Evolutionary conservation across 139 green algal species (phyloP), one percentile per base, ranked within the genome.

Genomic region (Deuterostichococcus epilithicus): DNA sequence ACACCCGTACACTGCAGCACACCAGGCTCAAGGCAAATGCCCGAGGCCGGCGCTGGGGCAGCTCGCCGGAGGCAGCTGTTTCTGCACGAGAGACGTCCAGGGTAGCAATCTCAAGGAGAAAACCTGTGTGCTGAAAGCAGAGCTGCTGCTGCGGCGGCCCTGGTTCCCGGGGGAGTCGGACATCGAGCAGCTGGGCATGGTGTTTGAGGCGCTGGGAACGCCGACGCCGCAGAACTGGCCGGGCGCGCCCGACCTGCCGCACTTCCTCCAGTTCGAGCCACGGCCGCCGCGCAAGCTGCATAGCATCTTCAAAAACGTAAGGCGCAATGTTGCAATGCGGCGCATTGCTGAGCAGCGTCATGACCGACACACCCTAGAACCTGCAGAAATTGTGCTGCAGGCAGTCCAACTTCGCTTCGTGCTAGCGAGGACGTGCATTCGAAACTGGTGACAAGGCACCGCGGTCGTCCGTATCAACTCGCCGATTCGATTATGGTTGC

Each of bases 151-250:
- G 77, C 80, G 88, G 44, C 74, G 85, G 74, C 92, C 92, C 5
- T 95, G 91, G 92, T 89, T 97, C 42, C 85, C 89, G 6, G 93
- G 89, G 32, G 85, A 87, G 39, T 87, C 68, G 8, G 93, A 97
- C 79, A 88, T 97, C 33, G 91, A 95, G 73, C 88, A 94, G 72
- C 84, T 97, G 77, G 84, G 85, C 32, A 91, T 91, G 73, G 88
- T 98, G 15, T 97, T 96, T 74, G 76, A 85, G 37, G 82, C 77
- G 8, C 80, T 94, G 66, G 92, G 91, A 28, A 96, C 90, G 4
- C 92, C 93, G 0, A 91, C 52, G 1, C 84, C 91, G 32, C 77
- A 81, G 13, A 78, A 82, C 26, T 96, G 91, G 92, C 90, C 84
- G 23, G 92, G 86, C 39, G 82, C 88, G 60, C 63, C 68, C 5